A percentile compares a stretch with the other conserved stretches of the same genome.
Conservation (phyloP, 1,284 basidiomycete genomes). For the Meripilus lineatus region DNA sequence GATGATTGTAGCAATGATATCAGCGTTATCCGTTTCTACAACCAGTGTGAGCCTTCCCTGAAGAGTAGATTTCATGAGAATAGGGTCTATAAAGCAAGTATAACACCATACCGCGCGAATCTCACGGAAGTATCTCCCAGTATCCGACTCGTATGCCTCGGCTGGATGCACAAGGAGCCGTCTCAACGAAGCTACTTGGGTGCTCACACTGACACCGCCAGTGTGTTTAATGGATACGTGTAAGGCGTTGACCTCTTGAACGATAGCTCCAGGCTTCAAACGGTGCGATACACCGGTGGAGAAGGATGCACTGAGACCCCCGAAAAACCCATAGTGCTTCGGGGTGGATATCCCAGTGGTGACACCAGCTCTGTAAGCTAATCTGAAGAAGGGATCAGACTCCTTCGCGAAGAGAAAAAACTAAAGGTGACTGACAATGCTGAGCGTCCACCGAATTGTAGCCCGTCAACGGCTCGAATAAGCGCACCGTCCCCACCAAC, state of each 20-base stretch:
- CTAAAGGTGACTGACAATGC: conserved; percentile 52
- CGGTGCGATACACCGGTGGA: conserved; percentile 40
- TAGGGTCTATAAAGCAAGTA: conserved; percentile 4
- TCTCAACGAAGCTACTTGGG: conserved; percentile 62
- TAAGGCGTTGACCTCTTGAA: conserved; percentile 45
- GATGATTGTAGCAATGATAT: conserved; percentile 76
- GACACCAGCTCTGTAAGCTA: conserved; percentile 34
- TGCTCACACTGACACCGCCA: conserved; percentile 46
- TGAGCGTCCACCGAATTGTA: conserved; percentile 68
- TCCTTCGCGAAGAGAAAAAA: not conserved
- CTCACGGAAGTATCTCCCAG: conserved; percentile 49
- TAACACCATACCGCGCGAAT: conserved; percentile 38
- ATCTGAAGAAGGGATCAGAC: conserved; percentile 16
- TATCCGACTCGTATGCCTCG: conserved; percentile 35
- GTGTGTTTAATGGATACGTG: conserved; percentile 42
- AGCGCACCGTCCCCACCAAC: conserved; percentile 49
- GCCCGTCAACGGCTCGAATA: conserved; percentile 68
- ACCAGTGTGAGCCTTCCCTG: conserved; percentile 53
- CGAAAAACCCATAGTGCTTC: conserved; percentile 38
- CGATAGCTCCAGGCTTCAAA: conserved; percentile 43
- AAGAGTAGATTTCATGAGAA: conserved; percentile 2
- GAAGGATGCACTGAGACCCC: conserved; percentile 47
- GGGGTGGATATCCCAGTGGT: conserved; percentile 39
- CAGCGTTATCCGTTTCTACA: conserved; percentile 55
- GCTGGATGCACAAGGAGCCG: conserved; percentile 49